phyloP scores from a whole-genome alignment of 1,139 yeast species.

The Wickerhamomyces sp. region DNA sequence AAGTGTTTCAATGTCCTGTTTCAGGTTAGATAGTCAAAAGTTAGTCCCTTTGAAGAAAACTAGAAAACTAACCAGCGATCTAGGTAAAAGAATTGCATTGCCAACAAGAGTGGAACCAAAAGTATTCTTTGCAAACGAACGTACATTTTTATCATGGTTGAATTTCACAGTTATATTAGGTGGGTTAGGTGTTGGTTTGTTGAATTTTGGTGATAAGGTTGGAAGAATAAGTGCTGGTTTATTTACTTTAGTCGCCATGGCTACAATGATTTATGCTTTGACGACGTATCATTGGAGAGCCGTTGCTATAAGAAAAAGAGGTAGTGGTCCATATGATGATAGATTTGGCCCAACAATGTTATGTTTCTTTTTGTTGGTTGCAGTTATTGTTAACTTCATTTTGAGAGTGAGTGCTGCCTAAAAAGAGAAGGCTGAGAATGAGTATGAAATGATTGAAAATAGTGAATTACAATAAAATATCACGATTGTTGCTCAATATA shows the following conservation, averaged over 20 bases:
- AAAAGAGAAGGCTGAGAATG: not conserved
- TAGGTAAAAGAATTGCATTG: constrained; percentile 88
- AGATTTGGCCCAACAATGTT: constrained; percentile 98
- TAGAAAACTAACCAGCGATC: constrained; percentile 6
- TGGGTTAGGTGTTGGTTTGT: constrained; percentile 90
- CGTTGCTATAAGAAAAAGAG: constrained; percentile 94
- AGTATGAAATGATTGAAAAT: too few relatives aligned
- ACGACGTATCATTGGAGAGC: constrained; percentile 99
- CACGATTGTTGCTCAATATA: too few relatives aligned
- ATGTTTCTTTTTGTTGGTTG: constrained; percentile 85
- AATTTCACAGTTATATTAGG: constrained; percentile 97
- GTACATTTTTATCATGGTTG: constrained; percentile 97
- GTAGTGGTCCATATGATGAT: constrained; percentile 97
- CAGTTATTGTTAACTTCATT: constrained; percentile 87
- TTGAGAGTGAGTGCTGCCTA: constrained; percentile 42
- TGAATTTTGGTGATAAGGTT: constrained; percentile 91
- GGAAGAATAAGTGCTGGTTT: constrained; percentile 93
- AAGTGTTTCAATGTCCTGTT: constrained; percentile 21
- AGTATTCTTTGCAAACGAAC: constrained; percentile 97
- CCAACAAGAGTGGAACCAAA: constrained; percentile 99
- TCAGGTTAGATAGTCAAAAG: not conserved
- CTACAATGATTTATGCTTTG: constrained; percentile 93
- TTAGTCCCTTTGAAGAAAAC: too few relatives aligned
- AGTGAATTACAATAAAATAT: too few relatives aligned
- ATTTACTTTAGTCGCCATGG: constrained; percentile 93